Conservation (phyloP, 768 basidiomycete genomes). For the Tricholoma sp. region DNA sequence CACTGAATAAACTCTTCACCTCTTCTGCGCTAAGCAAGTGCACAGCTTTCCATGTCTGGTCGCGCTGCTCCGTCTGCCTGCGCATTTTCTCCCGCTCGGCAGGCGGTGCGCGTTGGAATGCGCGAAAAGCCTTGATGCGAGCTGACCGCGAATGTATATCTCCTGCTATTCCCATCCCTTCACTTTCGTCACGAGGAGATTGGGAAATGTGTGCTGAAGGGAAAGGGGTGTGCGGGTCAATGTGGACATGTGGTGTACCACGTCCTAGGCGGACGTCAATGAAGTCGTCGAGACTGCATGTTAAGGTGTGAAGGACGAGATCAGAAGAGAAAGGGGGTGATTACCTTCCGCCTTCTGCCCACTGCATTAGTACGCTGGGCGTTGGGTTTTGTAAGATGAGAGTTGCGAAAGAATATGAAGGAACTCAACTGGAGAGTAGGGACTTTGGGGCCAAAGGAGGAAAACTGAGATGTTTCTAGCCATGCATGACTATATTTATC, state of each 20-base stretch:
- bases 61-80: conserved; percentile 38
- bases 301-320: not conserved
- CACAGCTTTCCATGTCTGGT: conserved; percentile 61
- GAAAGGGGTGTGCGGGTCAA: conserved; percentile 29
- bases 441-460: conserved; percentile 81
- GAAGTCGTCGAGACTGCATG: conserved; percentile 71
- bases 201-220: conserved; percentile 21
- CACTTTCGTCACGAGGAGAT: not conserved
- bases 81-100: conserved; percentile 59
- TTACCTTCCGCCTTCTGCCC: conserved; percentile 82
- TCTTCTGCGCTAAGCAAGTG: conserved; percentile 85
- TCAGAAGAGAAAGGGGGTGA: not conserved
- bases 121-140: conserved; percentile 72
- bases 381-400: not conserved
- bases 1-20: conserved; percentile 72
- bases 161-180: conserved; percentile 21
- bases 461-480: conserved; percentile 85
- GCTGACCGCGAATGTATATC: conserved; percentile 51
- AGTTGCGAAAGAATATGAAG: not conserved
- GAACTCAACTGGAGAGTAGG: conserved; percentile 78
- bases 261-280: conserved; percentile 76
- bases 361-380: conserved; percentile 82
- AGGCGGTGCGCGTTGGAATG: conserved; percentile 58
- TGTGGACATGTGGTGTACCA: conserved; percentile 43
- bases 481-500: conserved; percentile 42